Base-by-base conservation (phyloP, 345 rosid genomes). In the Acer yangbiense region DNA sequence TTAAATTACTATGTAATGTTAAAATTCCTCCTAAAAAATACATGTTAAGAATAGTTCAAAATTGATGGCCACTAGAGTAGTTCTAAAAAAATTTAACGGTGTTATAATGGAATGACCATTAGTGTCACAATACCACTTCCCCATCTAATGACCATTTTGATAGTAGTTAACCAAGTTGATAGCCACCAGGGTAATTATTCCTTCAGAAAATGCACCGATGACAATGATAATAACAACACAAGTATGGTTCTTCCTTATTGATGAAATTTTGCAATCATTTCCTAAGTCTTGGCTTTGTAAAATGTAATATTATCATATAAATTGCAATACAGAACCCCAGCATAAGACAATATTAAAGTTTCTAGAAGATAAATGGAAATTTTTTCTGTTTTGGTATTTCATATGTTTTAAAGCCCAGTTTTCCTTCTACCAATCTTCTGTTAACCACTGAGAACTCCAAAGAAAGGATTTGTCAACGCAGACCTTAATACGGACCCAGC, bases 391-490 rank as follows among this genome's bases (percentile, higher is more conserved):
- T 10, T 10, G 13, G 62, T n/a, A 5, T 58, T 57, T 57, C 21
- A 17, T 58, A 20, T 29, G 4, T 13, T 65, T 29, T 11, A 29
- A 14, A 7, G 3, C 6, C 35, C 13, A 23, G 1, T 57, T 71
- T 72, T 43, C 54, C 43, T 61, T 7, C 9, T 2, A 20, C 8
- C 16, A 39, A 6, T 57, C 72, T 13, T 27, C 55, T 41, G 18
- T 75, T 41, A 65, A 20, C 58, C 76, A n/a, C 87, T 83, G 71
- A 95, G 73, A 77, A 87, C 85, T 66, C 97, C 98, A 8, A 90
- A 95, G 90, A 83, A 95, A 10, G 95, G 97, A 84, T 90, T 95
- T 18, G 90, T 84, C 27, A 89, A 68, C 23, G 98, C 98, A 25
- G 90, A 84, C 58, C 82, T 82, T 78, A 95, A 54, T 69, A 80